Conservation (phyloP, 345 rosid genomes). For the Hibiscus tridactylites region DNA sequence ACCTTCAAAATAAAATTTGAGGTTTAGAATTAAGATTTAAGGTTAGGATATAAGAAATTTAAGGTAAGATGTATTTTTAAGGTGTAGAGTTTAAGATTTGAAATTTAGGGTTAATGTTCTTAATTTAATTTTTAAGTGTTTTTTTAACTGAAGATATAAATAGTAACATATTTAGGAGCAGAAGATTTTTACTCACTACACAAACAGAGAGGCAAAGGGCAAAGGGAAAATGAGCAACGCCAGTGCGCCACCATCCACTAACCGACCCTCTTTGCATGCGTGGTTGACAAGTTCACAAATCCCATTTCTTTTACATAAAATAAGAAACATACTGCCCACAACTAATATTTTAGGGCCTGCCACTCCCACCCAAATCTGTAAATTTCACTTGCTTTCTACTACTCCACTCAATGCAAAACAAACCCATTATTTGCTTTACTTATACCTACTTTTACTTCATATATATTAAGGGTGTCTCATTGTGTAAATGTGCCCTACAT, state of each 20-base stretch:
- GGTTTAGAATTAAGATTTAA: too few relatives aligned
- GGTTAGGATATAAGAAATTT: too few relatives aligned
- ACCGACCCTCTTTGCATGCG: conserved; percentile 7
- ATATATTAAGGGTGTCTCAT: neutral
- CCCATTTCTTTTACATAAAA: neutral
- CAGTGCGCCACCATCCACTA: conserved; percentile 11
- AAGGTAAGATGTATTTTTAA: too few relatives aligned
- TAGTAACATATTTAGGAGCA: too few relatives aligned
- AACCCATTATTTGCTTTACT: neutral
- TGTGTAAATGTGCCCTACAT: neutral
- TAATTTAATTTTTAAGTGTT: too few relatives aligned
- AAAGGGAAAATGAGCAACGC: neutral
- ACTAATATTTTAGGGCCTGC: neutral
- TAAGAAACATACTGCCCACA: neutral
- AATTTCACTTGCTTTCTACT: neutral
- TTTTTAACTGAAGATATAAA: too few relatives aligned
- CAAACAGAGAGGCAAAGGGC: neutral
- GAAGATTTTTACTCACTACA: too few relatives aligned
- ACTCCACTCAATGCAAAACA: neutral
- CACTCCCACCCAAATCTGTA: neutral
- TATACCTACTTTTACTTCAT: neutral
- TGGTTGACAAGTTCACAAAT: neutral
- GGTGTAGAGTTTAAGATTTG: too few relatives aligned
- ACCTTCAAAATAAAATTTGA: too few relatives aligned
- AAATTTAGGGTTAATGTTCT: too few relatives aligned